phyloP scores from a whole-genome alignment of 345 rosid genomes.

The Pugionium dolabratum region DNA sequence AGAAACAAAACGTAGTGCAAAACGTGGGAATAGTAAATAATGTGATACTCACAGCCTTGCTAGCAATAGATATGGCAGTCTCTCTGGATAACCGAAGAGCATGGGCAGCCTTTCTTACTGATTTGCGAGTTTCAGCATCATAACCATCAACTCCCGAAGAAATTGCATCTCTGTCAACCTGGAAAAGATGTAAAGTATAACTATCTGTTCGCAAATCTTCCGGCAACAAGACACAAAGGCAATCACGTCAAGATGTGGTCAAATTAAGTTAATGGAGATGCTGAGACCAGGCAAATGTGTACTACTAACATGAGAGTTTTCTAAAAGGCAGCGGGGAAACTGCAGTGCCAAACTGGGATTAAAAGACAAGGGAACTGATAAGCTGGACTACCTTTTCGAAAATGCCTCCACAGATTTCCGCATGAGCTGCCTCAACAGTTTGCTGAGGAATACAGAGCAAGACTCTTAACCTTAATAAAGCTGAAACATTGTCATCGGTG shows the following conservation, averaged over 20 bases:
- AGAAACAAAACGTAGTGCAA: conserved; percentile 16
- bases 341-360: neutral
- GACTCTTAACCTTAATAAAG: conserved; percentile 71
- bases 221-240: no score
- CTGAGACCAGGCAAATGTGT: no score
- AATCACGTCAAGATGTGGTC: neutral
- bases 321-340: neutral
- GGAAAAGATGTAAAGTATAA: conserved; percentile 29
- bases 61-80: conserved; percentile 83
- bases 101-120: conserved; percentile 68
- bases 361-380: neutral
- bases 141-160: conserved; percentile 88
- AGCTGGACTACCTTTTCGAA: conserved; percentile 77
- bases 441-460: conserved; percentile 94
- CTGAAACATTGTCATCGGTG: conserved; percentile 75
- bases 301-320: no score
- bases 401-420: conserved; percentile 89
- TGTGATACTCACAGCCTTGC: conserved; percentile 71
- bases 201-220: neutral
- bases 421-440: conserved; percentile 81
- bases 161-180: conserved; percentile 90
- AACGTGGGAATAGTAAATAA: conserved; percentile 7
- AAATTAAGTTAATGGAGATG: conserved; percentile 3
- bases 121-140: conserved; percentile 67
- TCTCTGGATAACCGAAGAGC: conserved; percentile 59